Evolutionary conservation across 1,284 basidiomycete genomes (phyloP).

Genomic region (Hemileccinum hortonii): DNA sequence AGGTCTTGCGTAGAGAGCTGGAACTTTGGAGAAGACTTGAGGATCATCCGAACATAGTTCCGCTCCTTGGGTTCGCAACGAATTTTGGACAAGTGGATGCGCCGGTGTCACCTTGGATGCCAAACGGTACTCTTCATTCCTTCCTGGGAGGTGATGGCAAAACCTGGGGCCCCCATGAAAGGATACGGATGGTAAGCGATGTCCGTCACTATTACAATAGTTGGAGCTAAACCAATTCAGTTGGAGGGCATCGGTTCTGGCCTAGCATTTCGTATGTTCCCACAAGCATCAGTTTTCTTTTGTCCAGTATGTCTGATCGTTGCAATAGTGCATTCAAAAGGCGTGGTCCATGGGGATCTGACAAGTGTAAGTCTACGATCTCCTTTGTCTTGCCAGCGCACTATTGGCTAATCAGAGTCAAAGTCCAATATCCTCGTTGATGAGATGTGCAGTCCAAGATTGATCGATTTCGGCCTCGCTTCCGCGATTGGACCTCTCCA

Average conservation of each 20-base stretch:
- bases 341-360: conserved; percentile 2
- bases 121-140: background rate
- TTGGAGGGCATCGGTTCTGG: background rate
- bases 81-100: conserved; percentile 1
- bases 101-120: conserved; percentile 1
- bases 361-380: background rate
- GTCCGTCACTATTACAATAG: background rate
- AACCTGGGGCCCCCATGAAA: background rate
- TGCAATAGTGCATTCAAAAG: background rate
- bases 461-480: conserved; percentile 7
- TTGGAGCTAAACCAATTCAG: background rate
- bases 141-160: background rate
- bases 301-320: background rate
- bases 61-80: background rate
- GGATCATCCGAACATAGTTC: background rate
- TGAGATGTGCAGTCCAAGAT: background rate
- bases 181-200: background rate
- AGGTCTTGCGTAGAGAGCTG: conserved; percentile 2
- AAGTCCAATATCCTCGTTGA: conserved; percentile 3
- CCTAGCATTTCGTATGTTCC: background rate
- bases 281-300: background rate
- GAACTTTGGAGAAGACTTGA: conserved; percentile 1
- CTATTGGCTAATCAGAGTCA: background rate
- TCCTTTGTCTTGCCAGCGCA: background rate
- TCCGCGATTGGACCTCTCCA: conserved; percentile 4